phyloP scores from a whole-genome alignment of 257 asterid genomes.

The Mitragyna speciosa region DNA sequence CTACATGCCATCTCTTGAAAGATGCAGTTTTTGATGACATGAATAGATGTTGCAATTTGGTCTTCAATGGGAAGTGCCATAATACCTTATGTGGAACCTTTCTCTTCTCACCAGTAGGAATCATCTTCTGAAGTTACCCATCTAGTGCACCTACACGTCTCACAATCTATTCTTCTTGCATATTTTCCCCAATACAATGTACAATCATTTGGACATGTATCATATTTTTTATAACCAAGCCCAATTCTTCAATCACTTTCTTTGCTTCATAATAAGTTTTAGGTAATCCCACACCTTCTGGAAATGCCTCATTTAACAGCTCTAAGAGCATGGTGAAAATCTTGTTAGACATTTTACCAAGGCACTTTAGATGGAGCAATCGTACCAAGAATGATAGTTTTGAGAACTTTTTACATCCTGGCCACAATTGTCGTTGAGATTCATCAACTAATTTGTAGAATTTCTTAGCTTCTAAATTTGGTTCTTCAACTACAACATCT shows the following conservation, averaged over 20 bases:
- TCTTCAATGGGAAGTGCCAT: background rate
- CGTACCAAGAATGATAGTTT: conserved; percentile 8
- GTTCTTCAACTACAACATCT: too few species aligned
- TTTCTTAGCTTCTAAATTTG: background rate
- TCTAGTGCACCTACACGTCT: background rate
- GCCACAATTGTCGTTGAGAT: background rate
- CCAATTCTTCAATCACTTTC: background rate
- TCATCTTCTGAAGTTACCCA: background rate
- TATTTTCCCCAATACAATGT: background rate
- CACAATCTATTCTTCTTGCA: background rate
- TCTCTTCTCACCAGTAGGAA: too few species aligned
- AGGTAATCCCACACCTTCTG: background rate
- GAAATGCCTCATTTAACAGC: background rate
- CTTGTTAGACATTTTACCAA: background rate
- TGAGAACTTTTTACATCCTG: conserved; percentile 13
- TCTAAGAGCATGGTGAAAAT: background rate
- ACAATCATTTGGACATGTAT: background rate
- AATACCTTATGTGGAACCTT: background rate
- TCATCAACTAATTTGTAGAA: conserved; percentile 17
- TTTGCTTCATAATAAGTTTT: background rate
- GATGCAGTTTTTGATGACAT: background rate
- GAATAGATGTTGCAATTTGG: background rate
- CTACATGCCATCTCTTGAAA: conserved; percentile 4
- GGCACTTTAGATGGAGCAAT: conserved; percentile 17
- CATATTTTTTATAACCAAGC: conserved; percentile 8